phyloP scores from a whole-genome alignment of 106 monocot genomes.

The Iris macrosiphon region DNA sequence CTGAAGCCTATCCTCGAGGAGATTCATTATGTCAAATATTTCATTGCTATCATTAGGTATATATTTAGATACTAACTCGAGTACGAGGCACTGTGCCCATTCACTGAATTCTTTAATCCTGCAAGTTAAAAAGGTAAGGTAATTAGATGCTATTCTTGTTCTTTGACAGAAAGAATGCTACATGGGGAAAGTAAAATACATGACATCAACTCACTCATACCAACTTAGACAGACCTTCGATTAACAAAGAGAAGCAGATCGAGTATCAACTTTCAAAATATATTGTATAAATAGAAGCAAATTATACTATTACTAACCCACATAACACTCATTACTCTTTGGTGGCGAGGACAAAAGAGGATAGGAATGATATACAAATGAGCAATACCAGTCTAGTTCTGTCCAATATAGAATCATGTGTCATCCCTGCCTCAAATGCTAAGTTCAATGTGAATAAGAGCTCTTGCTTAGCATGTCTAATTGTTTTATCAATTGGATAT shows the following conservation, averaged over 20 bases:
- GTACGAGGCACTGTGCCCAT: slow-evolving; percentile 99
- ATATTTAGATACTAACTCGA: slow-evolving; percentile 89
- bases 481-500: no score
- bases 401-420: no score
- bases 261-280: background rate
- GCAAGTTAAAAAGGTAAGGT: slow-evolving; percentile 9
- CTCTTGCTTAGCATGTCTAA: no score
- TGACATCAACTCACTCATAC: background rate
- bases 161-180: background rate
- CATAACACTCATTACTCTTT: background rate
- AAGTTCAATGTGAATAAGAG: no score
- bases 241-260: no score
- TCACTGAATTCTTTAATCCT: slow-evolving; percentile 98
- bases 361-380: background rate
- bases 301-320: background rate
- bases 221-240: no score
- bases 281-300: background rate
- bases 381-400: background rate
- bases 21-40: slow-evolving; percentile 99
- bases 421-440: no score
- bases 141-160: background rate
- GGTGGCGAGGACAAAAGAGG: background rate
- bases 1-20: slow-evolving; percentile 98
- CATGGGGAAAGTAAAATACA: background rate
- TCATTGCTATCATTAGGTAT: slow-evolving; percentile 81